Evolutionary conservation across 2,329 filamentous ascomycete genomes (phyloP).

Genomic region (Fusarium burgessii): DNA sequence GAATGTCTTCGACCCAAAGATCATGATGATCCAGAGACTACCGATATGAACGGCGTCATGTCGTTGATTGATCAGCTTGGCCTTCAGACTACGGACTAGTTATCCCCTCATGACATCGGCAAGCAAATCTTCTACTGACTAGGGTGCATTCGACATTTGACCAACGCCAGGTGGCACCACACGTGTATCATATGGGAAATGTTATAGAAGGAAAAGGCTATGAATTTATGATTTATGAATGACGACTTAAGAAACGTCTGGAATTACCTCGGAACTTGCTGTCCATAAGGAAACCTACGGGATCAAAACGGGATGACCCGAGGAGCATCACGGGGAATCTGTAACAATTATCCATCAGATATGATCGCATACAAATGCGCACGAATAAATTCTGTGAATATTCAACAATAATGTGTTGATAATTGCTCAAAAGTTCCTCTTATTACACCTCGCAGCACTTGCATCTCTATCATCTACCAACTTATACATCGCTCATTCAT

Average conservation of each 20-base stretch:
- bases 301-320: not conserved
- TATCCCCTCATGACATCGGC: conserved; percentile 47
- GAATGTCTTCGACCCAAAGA: conserved; percentile 48
- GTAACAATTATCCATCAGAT: conserved; percentile 7
- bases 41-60: conserved; percentile 45
- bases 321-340: not conserved
- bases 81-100: conserved; percentile 44
- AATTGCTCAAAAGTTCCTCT: not conserved
- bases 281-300: not conserved
- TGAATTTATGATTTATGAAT: not conserved
- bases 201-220: not conserved
- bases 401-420: not conserved
- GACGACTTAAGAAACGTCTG: conserved; percentile 7
- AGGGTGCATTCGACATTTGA: no score
- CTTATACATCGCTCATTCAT: conserved; percentile 33
- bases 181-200: not conserved
- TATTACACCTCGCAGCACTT: conserved; percentile 36
- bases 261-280: conserved; percentile 14
- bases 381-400: not conserved
- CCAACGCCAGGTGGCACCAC: not conserved
- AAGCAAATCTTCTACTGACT: conserved; percentile 35
- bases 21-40: conserved; percentile 37
- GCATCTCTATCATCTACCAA: conserved; percentile 27
- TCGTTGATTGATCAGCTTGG: conserved; percentile 40
- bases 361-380: not conserved